phyloP scores from a whole-genome alignment of 768 basidiomycete genomes.

The Kwoniella heveanensis region DNA sequence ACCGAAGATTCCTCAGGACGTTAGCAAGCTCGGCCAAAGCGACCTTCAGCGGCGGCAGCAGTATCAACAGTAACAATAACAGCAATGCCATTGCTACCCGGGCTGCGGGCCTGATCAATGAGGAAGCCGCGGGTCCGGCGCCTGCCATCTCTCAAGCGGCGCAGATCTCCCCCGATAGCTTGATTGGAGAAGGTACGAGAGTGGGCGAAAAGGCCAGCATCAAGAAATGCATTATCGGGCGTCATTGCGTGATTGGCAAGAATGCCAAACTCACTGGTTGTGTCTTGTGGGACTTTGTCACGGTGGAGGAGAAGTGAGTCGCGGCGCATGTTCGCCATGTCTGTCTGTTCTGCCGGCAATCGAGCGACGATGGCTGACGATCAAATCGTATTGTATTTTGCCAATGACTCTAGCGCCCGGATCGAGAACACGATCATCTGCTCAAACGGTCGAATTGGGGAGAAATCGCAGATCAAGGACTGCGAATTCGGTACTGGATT shows the following conservation, averaged over 20 bases:
- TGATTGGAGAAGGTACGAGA: constrained; percentile 79
- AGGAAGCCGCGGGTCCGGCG: constrained; percentile 51
- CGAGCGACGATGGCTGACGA: constrained; percentile 8
- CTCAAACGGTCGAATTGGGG: constrained; percentile 54
- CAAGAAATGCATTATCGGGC: constrained; percentile 76
- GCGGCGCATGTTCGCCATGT: background rate
- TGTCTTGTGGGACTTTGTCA: constrained; percentile 83
- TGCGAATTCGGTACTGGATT: constrained; percentile 57
- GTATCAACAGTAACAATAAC: background rate
- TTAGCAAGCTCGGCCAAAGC: constrained; percentile 23
- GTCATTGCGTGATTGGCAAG: constrained; percentile 81
- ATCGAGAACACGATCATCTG: constrained; percentile 56
- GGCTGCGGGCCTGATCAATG: background rate
- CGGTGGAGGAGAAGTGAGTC: constrained; percentile 79
- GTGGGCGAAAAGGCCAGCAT: constrained; percentile 77
- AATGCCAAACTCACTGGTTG: constrained; percentile 81
- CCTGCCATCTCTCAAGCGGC: constrained; percentile 77
- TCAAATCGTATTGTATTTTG: background rate
- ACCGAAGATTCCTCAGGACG: constrained; percentile 61
- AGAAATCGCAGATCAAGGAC: constrained; percentile 55
- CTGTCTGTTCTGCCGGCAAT: background rate
- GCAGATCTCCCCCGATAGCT: constrained; percentile 78
- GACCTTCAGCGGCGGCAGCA: background rate
- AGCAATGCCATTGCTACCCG: background rate
- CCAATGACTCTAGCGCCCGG: constrained; percentile 41